Conservation (phyloP, 2,329 filamentous ascomycete species). For the Fusarium stilboides region DNA sequence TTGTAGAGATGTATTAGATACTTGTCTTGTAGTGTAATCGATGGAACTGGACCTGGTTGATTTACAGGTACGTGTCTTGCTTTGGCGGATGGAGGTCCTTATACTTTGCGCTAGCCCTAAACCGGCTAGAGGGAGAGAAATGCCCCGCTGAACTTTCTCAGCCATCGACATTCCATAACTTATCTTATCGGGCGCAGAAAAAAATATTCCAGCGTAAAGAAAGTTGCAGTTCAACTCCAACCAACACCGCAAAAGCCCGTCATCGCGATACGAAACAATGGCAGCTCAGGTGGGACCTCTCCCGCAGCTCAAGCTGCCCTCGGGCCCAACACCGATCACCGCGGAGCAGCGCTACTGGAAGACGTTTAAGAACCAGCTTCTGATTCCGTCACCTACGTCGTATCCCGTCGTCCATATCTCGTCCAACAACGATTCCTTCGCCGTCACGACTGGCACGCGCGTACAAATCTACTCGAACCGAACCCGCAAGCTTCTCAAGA, state of each 20-base stretch:
- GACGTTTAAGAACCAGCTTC: slow-evolving; percentile 91
- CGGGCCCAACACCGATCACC: slow-evolving; percentile 85
- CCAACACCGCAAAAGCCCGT: slow-evolving; percentile 36
- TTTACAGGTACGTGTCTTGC: no score
- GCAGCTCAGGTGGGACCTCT: slow-evolving; percentile 88
- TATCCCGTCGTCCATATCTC: slow-evolving; percentile 94
- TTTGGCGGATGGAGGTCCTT: no score
- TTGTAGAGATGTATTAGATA: no score
- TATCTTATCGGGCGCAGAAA: slow-evolving; percentile 50
- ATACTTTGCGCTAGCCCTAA: no score
- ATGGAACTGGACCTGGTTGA: no score
- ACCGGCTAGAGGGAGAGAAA: not conserved
- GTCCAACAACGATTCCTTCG: slow-evolving; percentile 82
- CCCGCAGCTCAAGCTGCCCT: slow-evolving; percentile 84
- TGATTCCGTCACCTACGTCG: slow-evolving; percentile 91
- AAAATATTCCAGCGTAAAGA: slow-evolving; percentile 47
- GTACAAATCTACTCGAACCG: slow-evolving; percentile 95
- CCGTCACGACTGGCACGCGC: slow-evolving; percentile 93
- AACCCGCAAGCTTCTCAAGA: slow-evolving; percentile 92
- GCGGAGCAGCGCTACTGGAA: slow-evolving; percentile 98
- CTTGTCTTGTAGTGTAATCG: no score
- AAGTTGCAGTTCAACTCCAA: slow-evolving; percentile 21
- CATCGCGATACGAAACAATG: slow-evolving; percentile 67
- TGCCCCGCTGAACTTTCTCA: slow-evolving; percentile 34
- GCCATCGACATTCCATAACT: slow-evolving; percentile 43